A percentile compares a stretch with the other conserved stretches of the same genome.
Conservation (phyloP, 345 rosid species). For the Eucalyptus urophylla region DNA sequence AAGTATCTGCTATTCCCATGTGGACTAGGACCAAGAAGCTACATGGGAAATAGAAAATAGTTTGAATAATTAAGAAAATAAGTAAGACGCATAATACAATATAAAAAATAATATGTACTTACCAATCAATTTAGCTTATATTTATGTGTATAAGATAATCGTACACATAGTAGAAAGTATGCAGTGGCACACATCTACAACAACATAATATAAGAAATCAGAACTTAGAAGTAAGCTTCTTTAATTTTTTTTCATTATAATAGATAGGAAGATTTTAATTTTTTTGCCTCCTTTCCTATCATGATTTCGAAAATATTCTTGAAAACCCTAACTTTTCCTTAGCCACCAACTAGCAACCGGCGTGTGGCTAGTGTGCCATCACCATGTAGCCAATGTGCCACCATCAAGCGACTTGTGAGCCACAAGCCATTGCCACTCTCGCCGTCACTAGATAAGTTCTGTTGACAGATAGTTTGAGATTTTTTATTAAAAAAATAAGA, state of each 20-base stretch:
- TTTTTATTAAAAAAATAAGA: too few relatives aligned
- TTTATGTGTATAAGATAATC: constrained; percentile 65
- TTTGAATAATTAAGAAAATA: background rate
- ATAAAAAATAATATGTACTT: background rate
- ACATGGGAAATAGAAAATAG: background rate
- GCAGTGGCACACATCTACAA: constrained; percentile 77
- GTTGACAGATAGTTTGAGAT: too few relatives aligned
- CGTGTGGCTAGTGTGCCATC: fast-evolving
- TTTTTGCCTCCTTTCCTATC: constrained; percentile 39
- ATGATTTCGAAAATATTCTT: background rate
- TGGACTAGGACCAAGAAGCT: constrained; percentile 87
- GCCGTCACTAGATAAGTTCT: fast-evolving
- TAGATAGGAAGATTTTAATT: background rate
- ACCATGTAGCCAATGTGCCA: fast-evolving
- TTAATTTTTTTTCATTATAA: too few relatives aligned
- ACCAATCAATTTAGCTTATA: constrained; percentile 83
- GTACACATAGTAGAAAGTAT: constrained; percentile 60
- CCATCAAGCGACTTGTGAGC: background rate
- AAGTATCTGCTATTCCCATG: constrained; percentile 91
- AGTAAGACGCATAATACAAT: background rate
- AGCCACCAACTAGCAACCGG: too few relatives aligned
- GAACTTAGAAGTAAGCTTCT: background rate
- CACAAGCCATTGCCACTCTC: background rate
- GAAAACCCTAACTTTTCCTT: too few relatives aligned
- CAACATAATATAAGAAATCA: background rate